Base-by-base conservation (phyloP, 192 early-diverging fungal species). In the Mortierella alpina region DNA sequence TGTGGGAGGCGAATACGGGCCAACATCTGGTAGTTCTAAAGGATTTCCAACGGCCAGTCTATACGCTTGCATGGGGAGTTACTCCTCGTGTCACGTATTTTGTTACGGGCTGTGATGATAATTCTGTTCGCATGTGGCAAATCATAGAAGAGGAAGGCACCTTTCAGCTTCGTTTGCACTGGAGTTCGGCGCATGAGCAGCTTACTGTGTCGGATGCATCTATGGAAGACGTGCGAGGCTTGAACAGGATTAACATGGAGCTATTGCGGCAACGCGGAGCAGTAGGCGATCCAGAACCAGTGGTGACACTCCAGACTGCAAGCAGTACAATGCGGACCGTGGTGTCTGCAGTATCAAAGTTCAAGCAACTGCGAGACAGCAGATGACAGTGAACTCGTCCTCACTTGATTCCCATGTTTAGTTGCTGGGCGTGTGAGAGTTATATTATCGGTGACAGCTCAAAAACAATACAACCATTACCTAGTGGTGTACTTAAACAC, bases 1-100 rank as follows among this genome's bases (percentile, higher is more conserved):
- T 59, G 58, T 59, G 58, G 58, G 58, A 59, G 10, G 11, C 58
- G 22, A 22, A 59, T 41, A 59, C 58, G 31, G 58, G 58, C 22
- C 48, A 49, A 49, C 14, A 14, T 49, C 7, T 49, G 48, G 48
- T 14, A 49, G 48, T 49, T 49, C 9, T 49, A 10, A 7, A 49
- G 14, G 48, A 49, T 14, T 49, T 49, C 14, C 48, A 49, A 10
- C 9, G 48, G 14, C 48, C 9, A 49, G 14, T 49, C 48, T 10
- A 7, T 10, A 49, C 31, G 9, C 23, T 58, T 15, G 31, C 56
- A 5, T 58, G 20, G 56, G 31, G 15, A 7, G 6, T 15, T 13
- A 58, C 20, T 58, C 56, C 56, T 39, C 23, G 8, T 58, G 31
- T 22, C 6, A 40, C 20, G 8, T 58, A 58, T 58, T 58, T 58